These are phyloP conservation scores for Funneliformis geosporum DNA, from an alignment of 192 early-diverging fungal genomes.

Conservation along the genomic window DNA sequence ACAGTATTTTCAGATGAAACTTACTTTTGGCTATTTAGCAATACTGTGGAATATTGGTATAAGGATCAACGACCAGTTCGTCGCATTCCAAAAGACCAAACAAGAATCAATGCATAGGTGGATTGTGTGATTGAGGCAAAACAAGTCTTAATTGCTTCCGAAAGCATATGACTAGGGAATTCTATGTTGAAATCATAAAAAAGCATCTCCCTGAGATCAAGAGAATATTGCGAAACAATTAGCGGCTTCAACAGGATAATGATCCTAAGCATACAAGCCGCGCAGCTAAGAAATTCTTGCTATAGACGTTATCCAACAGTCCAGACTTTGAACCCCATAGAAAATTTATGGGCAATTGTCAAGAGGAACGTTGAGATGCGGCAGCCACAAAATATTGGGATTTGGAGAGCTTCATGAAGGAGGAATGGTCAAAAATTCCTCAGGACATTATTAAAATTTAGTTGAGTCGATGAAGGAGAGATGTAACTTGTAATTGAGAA, in stretches of 20 bases:
- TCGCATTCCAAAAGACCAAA: slow-evolving; percentile 3
- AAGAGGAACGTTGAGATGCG: background rate
- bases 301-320: background rate
- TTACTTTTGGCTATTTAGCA: slow-evolving; percentile 10
- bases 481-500: too few species aligned
- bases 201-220: too few species aligned
- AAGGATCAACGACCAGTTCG: background rate
- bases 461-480: too few species aligned
- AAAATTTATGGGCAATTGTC: slow-evolving; percentile 1
- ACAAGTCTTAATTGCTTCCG: too few species aligned
- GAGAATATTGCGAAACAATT: too few species aligned
- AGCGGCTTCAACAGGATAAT: too few species aligned
- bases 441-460: too few species aligned
- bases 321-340: too few species aligned
- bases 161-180: too few species aligned
- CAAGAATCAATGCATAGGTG: background rate
- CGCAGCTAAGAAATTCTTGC: background rate
- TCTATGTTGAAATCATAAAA: too few species aligned
- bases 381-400: slow-evolving; percentile 1
- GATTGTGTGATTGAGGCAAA: background rate
- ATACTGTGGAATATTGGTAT: slow-evolving; percentile 12
- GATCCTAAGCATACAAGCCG: too few species aligned
- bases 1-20: slow-evolving; percentile 9
- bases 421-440: too few species aligned
- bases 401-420: background rate